A percentile compares a stretch with the other conserved stretches of the same genome.
phyloP scores from a whole-genome alignment of 257 asterid species.

The Misopates orontium region DNA sequence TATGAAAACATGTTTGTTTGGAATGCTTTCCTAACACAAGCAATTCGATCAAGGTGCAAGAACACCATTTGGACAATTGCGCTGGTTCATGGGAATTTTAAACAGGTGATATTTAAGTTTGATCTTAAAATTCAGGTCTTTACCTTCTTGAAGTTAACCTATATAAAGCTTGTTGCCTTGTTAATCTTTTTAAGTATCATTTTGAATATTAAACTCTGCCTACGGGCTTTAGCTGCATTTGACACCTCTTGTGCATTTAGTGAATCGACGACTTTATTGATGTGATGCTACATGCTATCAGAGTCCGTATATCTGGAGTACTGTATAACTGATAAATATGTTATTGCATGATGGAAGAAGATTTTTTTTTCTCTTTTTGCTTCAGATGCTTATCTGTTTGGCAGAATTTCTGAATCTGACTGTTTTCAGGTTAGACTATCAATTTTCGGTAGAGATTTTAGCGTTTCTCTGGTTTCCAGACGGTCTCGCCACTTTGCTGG shows the following conservation, averaged over 20 bases:
- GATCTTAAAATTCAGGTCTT: not conserved
- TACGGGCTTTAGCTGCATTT: conserved; percentile 12
- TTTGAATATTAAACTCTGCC: not conserved
- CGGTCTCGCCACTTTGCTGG: conserved; percentile 99
- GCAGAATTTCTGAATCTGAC: conserved; percentile 23
- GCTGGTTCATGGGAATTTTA: conserved; percentile 93
- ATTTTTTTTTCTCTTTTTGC: conserved; percentile 8
- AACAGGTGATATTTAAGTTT: conserved; percentile 49
- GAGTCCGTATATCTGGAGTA: not conserved
- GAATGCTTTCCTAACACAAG: conserved; percentile 88
- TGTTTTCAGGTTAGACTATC: conserved; percentile 73
- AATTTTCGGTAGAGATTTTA: conserved; percentile 93
- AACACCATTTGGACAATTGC: conserved; percentile 94
- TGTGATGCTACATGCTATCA: conserved; percentile 1
- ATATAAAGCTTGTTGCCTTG: not conserved
- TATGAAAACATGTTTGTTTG: conserved; percentile 97
- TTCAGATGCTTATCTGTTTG: conserved; percentile 8
- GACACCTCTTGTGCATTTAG: not conserved
- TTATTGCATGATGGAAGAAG: conserved; percentile 11
- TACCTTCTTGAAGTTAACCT: conserved; percentile 9
- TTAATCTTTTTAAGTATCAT: not conserved
- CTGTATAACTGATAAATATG: not conserved
- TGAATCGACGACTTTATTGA: conserved; percentile 7
- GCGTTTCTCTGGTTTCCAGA: conserved; percentile 82
- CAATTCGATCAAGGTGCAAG: conserved; percentile 84